Evolutionary conservation across 2,329 filamentous ascomycete species (phyloP), one percentile per base, ranked within the genome.

Genomic region (Neopestalotiopsis sp.): DNA sequence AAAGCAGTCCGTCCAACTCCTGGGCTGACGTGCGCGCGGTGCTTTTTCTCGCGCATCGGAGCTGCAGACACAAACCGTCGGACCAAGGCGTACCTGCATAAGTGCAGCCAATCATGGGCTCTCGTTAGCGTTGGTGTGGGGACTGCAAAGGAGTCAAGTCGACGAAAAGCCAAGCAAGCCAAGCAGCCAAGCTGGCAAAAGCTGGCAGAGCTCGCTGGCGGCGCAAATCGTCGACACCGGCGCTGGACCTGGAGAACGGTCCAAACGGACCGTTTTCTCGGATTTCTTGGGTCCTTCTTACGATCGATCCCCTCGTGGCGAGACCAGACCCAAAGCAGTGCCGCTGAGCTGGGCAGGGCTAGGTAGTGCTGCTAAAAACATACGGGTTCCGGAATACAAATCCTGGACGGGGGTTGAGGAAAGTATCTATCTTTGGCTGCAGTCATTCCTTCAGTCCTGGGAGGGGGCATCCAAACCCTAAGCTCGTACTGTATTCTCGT

Each of bases 31-130:
- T 34, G 24, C 57, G 30, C 24, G 57, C 57, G n/a, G 57, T 59
- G 57, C 57, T 59, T 34, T 17, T 38, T 38, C 12, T 62, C 28
- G 40, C 32, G 32, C 45, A 53, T 53, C 17, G 32, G 32, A 40
- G 28, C 59, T 40, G 59, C 59, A 61, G 59, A 20, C 28, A n/a
- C 38, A 40, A 49, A 20, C 62, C 62, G 62, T 34, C 38, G 24
- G 62, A 65, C 38, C 38, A 65, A 45, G 62, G 62, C 62, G 62
- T 65, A 62, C 59, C 59, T 62, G 59, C 59, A 62, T 62, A 62
- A 62, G 59, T 17, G 28, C 12, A 38, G 12, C 59, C 59, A 62
- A 34, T 62, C 24, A 62, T 14, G 17, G 34, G 32, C 28, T 40
- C 28, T 5, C 10, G 9, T 14, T 12, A n/a, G 30, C 10, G 30